Conservation (phyloP, 495 filamentous ascomycete species). For the Aspergillus ostianus region DNA sequence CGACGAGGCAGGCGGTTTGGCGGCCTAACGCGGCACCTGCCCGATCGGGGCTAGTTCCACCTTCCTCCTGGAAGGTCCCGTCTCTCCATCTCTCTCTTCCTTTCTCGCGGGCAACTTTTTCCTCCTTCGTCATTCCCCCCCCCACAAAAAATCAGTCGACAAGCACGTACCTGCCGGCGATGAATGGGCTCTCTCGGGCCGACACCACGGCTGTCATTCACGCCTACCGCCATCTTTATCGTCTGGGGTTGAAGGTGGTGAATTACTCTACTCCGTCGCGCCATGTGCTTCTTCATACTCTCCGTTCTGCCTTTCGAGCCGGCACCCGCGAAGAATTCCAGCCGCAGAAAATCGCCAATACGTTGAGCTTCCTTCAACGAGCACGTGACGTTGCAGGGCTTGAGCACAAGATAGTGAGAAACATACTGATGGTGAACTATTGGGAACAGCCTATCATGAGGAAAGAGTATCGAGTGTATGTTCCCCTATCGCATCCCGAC, state of each 20-base stretch:
- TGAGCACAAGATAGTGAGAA: slow-evolving; percentile 81
- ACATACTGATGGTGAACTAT: slow-evolving; percentile 60
- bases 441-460: slow-evolving; percentile 49
- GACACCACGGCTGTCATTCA: slow-evolving; percentile 51
- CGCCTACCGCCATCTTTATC: slow-evolving; percentile 79
- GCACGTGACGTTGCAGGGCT: slow-evolving; percentile 65
- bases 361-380: slow-evolving; percentile 70
- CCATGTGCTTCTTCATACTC: slow-evolving; percentile 57
- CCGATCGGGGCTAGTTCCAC: slow-evolving; percentile 18
- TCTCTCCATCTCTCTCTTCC: background rate
- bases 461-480: slow-evolving; percentile 39
- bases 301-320: slow-evolving; percentile 72
- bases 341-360: slow-evolving; percentile 62
- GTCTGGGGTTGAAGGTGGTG: slow-evolving; percentile 70
- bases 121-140: background rate
- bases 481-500: slow-evolving; percentile 4
- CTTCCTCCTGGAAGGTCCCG: background rate
- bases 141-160: background rate
- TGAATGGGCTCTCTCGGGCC: slow-evolving; percentile 14
- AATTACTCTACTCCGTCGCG: slow-evolving; percentile 78
- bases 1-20: slow-evolving; percentile 17
- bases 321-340: slow-evolving; percentile 52
- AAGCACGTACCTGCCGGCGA: background rate
- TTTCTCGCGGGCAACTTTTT: background rate
- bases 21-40: slow-evolving; percentile 26